Conservation (phyloP, 805 yeast genomes). For the Saccharomycopsis schoenii region DNA sequence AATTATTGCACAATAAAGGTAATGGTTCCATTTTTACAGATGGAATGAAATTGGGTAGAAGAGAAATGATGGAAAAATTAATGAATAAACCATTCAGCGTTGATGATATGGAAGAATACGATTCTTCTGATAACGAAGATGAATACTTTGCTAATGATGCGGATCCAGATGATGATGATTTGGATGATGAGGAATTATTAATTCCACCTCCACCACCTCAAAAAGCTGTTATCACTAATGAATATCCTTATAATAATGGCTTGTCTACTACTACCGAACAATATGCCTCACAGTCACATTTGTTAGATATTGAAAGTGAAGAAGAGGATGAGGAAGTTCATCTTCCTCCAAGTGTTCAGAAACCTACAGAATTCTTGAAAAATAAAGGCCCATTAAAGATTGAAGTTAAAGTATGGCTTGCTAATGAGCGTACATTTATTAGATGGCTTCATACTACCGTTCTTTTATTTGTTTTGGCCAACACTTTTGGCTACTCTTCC, state of each 20-base stretch:
- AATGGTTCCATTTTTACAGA: background rate
- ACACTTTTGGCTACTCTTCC: slow-evolving; percentile 72
- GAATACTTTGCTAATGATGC: slow-evolving; percentile 31
- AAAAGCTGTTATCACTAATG: slow-evolving; percentile 2
- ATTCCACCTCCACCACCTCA: slow-evolving; percentile 1
- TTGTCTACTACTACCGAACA: background rate
- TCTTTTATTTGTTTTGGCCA: slow-evolving; percentile 73
- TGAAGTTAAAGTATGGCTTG: slow-evolving; percentile 97
- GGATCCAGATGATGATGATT: slow-evolving; percentile 20
- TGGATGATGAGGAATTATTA: background rate
- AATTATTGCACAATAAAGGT: slow-evolving; percentile 35
- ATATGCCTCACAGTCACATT: slow-evolving; percentile 12
- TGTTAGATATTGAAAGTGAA: slow-evolving; percentile 65
- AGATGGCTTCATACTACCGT: slow-evolving; percentile 91
- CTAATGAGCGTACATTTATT: slow-evolving; percentile 94
- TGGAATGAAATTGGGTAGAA: background rate
- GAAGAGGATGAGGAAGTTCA: slow-evolving; percentile 84
- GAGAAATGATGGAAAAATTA: slow-evolving; percentile 1
- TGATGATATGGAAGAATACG: slow-evolving; percentile 46
- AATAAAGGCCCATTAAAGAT: slow-evolving; percentile 89
- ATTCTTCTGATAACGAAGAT: slow-evolving; percentile 38
- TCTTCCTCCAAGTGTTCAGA: slow-evolving; percentile 81
- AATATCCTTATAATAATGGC: background rate
- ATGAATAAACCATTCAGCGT: slow-evolving; percentile 23
- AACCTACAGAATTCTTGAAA: slow-evolving; percentile 70